A percentile compares a stretch with the other conserved stretches of the same genome.
Conservation (phyloP, 768 basidiomycete species). For the Macrolepiota dolichaula region DNA sequence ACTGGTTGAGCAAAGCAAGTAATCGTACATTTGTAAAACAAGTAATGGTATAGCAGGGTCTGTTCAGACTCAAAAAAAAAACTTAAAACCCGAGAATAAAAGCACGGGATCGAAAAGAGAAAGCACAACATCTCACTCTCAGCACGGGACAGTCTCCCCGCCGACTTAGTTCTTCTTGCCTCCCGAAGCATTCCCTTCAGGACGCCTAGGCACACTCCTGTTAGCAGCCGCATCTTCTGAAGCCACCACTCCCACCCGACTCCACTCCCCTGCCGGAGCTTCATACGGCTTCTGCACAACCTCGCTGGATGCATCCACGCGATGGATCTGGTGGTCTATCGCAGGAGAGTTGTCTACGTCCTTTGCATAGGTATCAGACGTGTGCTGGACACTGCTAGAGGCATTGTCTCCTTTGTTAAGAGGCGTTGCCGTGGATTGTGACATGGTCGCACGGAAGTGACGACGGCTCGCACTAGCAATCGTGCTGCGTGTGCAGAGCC, state of each 20-base stretch:
- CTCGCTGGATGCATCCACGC: slow-evolving; percentile 18
- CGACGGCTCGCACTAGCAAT: neutral
- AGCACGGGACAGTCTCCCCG: slow-evolving; percentile 1
- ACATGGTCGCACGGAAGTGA: neutral
- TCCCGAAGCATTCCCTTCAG: slow-evolving; percentile 7
- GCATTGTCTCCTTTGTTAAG: neutral
- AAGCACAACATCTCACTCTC: neutral
- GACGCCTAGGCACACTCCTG: neutral
- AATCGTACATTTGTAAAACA: neutral
- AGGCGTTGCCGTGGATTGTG: neutral
- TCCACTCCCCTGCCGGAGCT: slow-evolving; percentile 10
- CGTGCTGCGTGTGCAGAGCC: neutral
- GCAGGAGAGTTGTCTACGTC: slow-evolving; percentile 18
- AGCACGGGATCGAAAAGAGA: neutral
- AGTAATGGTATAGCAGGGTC: neutral
- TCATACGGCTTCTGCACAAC: slow-evolving; percentile 18
- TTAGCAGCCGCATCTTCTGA: slow-evolving; percentile 1
- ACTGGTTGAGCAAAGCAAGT: neutral
- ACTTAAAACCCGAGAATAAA: neutral
- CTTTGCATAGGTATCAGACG: slow-evolving; percentile 18
- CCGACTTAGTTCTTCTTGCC: slow-evolving; percentile 4
- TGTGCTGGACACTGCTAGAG: slow-evolving; percentile 12
- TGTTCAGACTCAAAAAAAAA: neutral
- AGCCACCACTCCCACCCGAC: slow-evolving; percentile 2
- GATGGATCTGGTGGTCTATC: slow-evolving; percentile 16